These are phyloP conservation scores for Phlebopus sp. DNA, from an alignment of 1,284 basidiomycete species.

Conservation along the genomic window DNA sequence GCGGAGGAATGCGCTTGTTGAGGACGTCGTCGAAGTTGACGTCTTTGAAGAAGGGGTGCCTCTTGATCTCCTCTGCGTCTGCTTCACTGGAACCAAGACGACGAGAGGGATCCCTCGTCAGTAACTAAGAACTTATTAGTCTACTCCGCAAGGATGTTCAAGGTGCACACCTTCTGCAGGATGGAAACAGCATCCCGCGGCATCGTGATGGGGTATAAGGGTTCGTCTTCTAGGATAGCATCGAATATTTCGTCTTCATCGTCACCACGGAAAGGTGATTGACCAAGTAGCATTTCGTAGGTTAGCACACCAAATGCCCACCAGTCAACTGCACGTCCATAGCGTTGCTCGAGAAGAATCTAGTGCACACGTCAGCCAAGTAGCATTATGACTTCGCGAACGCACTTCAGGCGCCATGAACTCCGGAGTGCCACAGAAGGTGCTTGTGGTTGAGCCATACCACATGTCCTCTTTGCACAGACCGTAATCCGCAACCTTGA, in stretches of 20 bases:
- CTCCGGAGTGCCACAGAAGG: slow-evolving; percentile 99
- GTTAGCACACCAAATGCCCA: slow-evolving; percentile 99
- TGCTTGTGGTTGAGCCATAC: slow-evolving; percentile 95
- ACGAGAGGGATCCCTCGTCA: slow-evolving; percentile 90
- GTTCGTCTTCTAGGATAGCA: slow-evolving; percentile 98
- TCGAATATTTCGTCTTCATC: slow-evolving; percentile 99
- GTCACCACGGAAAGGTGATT: slow-evolving; percentile 98
- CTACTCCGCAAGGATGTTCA: background rate
- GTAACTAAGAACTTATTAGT: slow-evolving; percentile 52
- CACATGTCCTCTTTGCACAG: slow-evolving; percentile 99
- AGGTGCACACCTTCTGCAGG: slow-evolving; percentile 73
- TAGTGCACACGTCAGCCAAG: slow-evolving; percentile 31
- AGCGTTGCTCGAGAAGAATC: slow-evolving; percentile 97
- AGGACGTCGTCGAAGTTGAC: slow-evolving; percentile 95
- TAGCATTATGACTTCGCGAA: slow-evolving; percentile 3
- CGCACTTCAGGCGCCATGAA: slow-evolving; percentile 98
- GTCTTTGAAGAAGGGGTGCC: slow-evolving; percentile 98
- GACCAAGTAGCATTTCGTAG: slow-evolving; percentile 98
- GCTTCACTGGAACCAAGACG: slow-evolving; percentile 93
- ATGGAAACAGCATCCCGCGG: slow-evolving; percentile 96
- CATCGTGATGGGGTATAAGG: slow-evolving; percentile 99
- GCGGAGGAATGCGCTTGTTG: slow-evolving; percentile 94
- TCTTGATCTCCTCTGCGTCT: slow-evolving; percentile 97
- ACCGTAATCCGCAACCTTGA: slow-evolving; percentile 99
- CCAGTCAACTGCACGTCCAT: slow-evolving; percentile 98